phyloP scores from a whole-genome alignment of 148 eudicot species.

The Nepenthes gracilis region DNA sequence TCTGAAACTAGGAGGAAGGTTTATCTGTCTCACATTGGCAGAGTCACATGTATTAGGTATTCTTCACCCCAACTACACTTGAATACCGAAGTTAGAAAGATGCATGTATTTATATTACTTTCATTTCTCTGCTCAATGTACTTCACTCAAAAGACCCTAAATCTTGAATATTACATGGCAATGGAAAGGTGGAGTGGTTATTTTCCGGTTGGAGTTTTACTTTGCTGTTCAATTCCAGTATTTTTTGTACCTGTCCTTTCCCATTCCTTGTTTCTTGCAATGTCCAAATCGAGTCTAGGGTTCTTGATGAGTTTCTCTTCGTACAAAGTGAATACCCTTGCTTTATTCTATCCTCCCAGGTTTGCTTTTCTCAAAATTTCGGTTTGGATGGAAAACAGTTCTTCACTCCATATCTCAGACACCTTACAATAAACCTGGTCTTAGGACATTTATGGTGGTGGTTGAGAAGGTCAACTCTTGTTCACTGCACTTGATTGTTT shows the following conservation, averaged over 20 bases:
- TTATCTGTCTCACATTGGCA: conserved; percentile 78
- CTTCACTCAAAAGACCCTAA: too few species aligned
- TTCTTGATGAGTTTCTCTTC: neutral
- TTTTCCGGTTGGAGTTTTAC: too few species aligned
- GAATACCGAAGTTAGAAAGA: neutral
- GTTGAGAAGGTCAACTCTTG: conserved; percentile 51
- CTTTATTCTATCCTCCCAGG: conserved; percentile 23
- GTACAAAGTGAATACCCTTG: neutral
- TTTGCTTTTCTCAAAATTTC: conserved; percentile 70
- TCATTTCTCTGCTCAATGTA: too few species aligned
- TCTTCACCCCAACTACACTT: conserved; percentile 6
- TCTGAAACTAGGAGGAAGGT: conserved; percentile 67
- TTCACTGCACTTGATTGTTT: conserved; percentile 33
- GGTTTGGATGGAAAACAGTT: conserved; percentile 80
- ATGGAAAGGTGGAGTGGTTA: too few species aligned
- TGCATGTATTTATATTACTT: too few species aligned
- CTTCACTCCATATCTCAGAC: conserved; percentile 59
- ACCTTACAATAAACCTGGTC: conserved; percentile 32
- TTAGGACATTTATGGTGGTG: conserved; percentile 70
- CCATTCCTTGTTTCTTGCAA: too few species aligned
- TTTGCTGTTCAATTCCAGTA: too few species aligned
- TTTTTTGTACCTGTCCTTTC: too few species aligned
- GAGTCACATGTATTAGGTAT: conserved; percentile 96
- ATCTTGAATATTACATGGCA: too few species aligned
- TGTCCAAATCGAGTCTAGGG: too few species aligned